Percentiles rank a stretch among this genome's conserved stretches.
Conservation (phyloP, 148 eudicot species). For the Nepenthes gracilis region DNA sequence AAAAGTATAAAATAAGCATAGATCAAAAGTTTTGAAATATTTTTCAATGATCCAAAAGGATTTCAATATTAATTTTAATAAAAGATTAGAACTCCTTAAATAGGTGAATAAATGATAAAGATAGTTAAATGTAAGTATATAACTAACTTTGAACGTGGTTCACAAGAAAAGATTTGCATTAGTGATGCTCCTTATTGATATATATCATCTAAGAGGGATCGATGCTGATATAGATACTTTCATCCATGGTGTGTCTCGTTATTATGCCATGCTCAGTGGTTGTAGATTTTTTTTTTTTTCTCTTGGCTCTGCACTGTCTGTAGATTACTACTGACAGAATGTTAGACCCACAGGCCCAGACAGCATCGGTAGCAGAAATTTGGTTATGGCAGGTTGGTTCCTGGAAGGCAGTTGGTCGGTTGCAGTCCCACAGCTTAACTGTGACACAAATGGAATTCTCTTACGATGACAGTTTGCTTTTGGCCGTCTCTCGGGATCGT, state of each 20-base stretch:
- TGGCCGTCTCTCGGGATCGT: conserved; percentile 90
- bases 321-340: background rate
- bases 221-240: no score
- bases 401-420: conserved; percentile 84
- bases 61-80: no score
- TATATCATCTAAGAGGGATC: no score
- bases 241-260: background rate
- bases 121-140: no score
- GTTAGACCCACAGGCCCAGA: conserved; percentile 60
- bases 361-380: conserved; percentile 80
- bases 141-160: no score
- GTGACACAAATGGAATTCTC: conserved; percentile 93
- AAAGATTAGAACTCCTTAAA: no score
- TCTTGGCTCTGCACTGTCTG: background rate
- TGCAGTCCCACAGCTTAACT: conserved; percentile 88
- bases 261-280: background rate
- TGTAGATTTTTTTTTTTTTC: background rate
- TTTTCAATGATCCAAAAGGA: no score
- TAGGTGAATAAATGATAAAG: no score
- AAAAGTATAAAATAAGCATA: no score
- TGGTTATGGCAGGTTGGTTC: conserved; percentile 98
- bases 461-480: conserved; percentile 72
- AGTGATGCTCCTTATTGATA: no score
- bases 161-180: no score
- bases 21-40: no score